Evolutionary conservation across 345 rosid genomes (phyloP).

Genomic region (Lumnitzera littorea): DNA sequence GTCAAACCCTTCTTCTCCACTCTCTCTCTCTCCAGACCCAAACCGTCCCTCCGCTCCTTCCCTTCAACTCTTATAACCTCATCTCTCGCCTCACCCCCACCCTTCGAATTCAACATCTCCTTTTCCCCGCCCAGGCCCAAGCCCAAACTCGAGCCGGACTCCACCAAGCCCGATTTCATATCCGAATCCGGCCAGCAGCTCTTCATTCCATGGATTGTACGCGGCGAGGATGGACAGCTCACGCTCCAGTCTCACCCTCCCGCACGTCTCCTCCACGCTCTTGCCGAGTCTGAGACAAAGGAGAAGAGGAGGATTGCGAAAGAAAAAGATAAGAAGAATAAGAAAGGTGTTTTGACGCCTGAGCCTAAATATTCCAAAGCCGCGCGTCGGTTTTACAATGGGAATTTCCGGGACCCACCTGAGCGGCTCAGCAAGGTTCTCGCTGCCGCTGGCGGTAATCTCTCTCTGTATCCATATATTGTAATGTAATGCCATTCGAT

Average conservation of each 20-base stretch:
- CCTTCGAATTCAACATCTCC: conserved; percentile 70
- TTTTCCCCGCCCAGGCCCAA: conserved; percentile 73
- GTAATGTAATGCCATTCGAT: neutral
- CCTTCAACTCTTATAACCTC: conserved; percentile 31
- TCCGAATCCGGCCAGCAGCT: conserved; percentile 32
- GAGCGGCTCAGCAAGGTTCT: conserved; percentile 89
- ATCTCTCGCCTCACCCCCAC: conserved; percentile 25
- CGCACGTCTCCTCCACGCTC: conserved; percentile 40
- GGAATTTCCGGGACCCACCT: conserved; percentile 55
- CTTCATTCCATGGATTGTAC: conserved; percentile 86
- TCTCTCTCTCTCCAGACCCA: conserved; percentile 13
- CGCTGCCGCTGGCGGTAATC: conserved; percentile 90
- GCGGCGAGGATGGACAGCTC: conserved; percentile 82
- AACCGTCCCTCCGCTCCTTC: conserved; percentile 27
- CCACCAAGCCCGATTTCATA: conserved; percentile 1
- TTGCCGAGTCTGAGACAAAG: conserved; percentile 60
- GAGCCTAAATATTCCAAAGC: conserved; percentile 63
- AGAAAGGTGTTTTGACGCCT: conserved; percentile 3
- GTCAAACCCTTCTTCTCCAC: conserved; percentile 20
- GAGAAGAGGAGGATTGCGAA: conserved; percentile 30
- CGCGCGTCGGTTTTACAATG: conserved; percentile 80
- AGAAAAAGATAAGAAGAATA: conserved; percentile 4
- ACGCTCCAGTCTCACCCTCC: conserved; percentile 74
- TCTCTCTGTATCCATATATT: neutral
- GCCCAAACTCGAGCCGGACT: conserved; percentile 20